phyloP scores from a whole-genome alignment of 345 rosid genomes.

The Iberis pinnata region DNA sequence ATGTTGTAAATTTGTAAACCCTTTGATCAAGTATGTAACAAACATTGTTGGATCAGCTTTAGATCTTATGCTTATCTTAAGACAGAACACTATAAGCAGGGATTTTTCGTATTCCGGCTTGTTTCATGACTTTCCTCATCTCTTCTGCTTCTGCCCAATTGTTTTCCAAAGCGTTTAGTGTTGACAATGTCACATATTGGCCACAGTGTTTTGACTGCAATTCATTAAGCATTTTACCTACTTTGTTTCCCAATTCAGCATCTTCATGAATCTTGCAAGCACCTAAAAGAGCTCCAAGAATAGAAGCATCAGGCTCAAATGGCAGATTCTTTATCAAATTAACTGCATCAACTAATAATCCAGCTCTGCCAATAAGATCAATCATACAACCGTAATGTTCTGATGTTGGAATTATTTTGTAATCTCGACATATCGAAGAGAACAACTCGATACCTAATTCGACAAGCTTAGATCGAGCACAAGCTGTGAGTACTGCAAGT shows the following conservation, averaged over 20 bases:
- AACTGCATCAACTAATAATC: constrained; percentile 46
- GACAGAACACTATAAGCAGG: constrained; percentile 43
- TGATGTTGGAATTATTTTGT: constrained; percentile 43
- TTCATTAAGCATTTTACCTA: constrained; percentile 41
- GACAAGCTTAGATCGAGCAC: constrained; percentile 49
- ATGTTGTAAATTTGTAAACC: no score
- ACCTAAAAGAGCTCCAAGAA: constrained; percentile 61
- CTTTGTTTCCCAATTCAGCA: constrained; percentile 39
- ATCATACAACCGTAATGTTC: constrained; percentile 75
- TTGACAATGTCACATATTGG: constrained; percentile 42
- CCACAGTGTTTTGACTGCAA: constrained; percentile 52
- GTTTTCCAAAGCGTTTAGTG: constrained; percentile 37
- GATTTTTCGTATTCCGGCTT: constrained; percentile 32
- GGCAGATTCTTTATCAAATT: constrained; percentile 49
- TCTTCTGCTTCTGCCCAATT: constrained; percentile 52
- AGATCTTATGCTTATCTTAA: constrained; percentile 7
- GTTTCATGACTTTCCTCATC: constrained; percentile 42
- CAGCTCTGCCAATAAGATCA: constrained; percentile 74
- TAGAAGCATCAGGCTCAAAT: constrained; percentile 54
- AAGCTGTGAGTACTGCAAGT: constrained; percentile 54
- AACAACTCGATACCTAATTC: constrained; percentile 45
- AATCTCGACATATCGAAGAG: constrained; percentile 31
- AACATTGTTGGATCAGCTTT: no score
- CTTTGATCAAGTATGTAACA: no score
- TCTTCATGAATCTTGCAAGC: constrained; percentile 67